These are phyloP conservation scores for Geotrichum candidum DNA, from an alignment of 1,139 yeast genomes.

Conservation along the genomic window DNA sequence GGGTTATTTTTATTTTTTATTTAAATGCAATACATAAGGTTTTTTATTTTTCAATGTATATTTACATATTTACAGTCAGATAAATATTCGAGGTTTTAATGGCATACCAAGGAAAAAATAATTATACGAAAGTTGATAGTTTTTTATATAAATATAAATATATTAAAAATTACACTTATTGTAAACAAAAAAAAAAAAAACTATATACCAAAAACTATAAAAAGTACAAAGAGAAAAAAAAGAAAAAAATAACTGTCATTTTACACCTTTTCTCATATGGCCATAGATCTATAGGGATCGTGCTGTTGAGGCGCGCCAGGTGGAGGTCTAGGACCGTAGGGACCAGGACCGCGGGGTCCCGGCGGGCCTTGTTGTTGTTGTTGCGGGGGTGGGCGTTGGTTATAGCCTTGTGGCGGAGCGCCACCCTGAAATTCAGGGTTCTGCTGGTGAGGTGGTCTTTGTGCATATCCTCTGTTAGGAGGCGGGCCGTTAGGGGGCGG, in stretches of 20 bases:
- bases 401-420: constrained; percentile 26
- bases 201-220: not conserved
- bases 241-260: not conserved
- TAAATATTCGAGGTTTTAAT: too few species aligned
- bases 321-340: constrained; percentile 55
- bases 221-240: not conserved
- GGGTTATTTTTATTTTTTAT: too few species aligned
- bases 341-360: constrained; percentile 62
- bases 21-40: too few species aligned
- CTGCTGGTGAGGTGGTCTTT: constrained; percentile 36
- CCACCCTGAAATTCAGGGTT: constrained; percentile 92
- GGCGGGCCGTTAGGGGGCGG: not conserved
- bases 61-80: too few species aligned
- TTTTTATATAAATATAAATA: too few species aligned
- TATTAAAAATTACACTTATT: too few species aligned
- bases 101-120: too few species aligned
- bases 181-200: too few species aligned
- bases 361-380: constrained; percentile 91
- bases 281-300: constrained; percentile 1
- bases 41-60: too few species aligned
- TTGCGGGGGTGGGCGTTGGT: constrained; percentile 27
- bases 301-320: not conserved
- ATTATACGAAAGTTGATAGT: too few species aligned
- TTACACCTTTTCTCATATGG: not conserved
- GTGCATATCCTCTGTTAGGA: not conserved